Conservation (phyloP, 2,329 filamentous ascomycete species). For the Beauveria australis region DNA sequence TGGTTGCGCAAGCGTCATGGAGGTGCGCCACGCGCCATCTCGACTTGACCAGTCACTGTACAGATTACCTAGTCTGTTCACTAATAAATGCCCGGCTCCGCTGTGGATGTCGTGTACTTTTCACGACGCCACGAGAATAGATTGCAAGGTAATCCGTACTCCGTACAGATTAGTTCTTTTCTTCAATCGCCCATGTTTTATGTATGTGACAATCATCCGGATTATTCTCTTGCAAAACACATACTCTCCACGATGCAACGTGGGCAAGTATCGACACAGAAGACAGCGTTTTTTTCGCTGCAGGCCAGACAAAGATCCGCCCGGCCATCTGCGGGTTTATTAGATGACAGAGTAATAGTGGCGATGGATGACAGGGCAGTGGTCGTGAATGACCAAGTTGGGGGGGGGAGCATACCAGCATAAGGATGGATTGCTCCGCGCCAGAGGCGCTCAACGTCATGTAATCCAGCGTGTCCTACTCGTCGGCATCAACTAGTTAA, state of each 20-base stretch:
- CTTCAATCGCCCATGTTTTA: background rate
- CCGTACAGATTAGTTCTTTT: too few species aligned
- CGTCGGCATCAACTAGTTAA: background rate
- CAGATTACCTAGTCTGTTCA: too few species aligned
- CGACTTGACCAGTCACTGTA: background rate
- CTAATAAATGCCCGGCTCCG: background rate
- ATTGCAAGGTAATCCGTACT: background rate
- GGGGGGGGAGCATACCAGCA: too few species aligned
- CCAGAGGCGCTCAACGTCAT: background rate
- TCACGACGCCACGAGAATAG: background rate
- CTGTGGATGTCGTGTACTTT: background rate
- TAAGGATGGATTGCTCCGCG: background rate
- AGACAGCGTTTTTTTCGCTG: too few species aligned
- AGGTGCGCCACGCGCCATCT: slow-evolving; percentile 6
- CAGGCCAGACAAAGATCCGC: background rate
- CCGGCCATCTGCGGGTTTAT: background rate
- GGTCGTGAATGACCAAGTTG: too few species aligned
- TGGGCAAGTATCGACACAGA: too few species aligned
- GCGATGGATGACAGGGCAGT: background rate
- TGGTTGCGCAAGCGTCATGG: background rate
- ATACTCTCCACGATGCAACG: background rate
- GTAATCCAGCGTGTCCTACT: background rate
- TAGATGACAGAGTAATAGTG: background rate
- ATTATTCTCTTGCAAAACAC: background rate
- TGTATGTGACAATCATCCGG: background rate